phyloP scores from a whole-genome alignment of 1,139 yeast genomes.

The Kluyveromyces sp. region DNA sequence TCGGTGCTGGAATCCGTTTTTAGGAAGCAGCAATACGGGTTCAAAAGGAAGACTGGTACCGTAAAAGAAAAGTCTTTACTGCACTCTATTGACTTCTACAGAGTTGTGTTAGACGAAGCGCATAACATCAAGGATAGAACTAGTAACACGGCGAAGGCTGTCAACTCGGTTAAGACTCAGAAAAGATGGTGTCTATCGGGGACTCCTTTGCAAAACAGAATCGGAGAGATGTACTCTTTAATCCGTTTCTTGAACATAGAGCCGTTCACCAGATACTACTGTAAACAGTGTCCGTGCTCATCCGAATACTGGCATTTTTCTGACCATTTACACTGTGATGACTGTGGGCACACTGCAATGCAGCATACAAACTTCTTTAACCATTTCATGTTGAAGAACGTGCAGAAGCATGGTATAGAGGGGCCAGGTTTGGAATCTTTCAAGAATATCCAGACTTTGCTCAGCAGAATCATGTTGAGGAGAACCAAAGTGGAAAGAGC shows the following conservation, averaged over 20 bases:
- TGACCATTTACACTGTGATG: conserved; percentile 75
- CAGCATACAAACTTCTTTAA: conserved; percentile 91
- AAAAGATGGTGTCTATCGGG: conserved; percentile 91
- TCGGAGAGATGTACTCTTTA: conserved; percentile 91
- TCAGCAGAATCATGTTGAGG: conserved; percentile 79
- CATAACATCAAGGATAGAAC: conserved; percentile 94
- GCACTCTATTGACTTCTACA: conserved; percentile 68
- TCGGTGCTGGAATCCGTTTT: conserved; percentile 84
- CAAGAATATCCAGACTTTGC: conserved; percentile 60
- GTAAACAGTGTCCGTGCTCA: conserved; percentile 83
- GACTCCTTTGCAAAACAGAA: conserved; percentile 91
- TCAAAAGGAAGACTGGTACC: conserved; percentile 59
- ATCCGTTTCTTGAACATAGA: conserved; percentile 73
- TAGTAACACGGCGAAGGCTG: conserved; percentile 89
- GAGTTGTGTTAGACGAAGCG: conserved; percentile 94
- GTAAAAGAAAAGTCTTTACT: conserved; percentile 71
- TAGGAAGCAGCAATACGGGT: conserved; percentile 78
- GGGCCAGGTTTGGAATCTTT: conserved; percentile 79
- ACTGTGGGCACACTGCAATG: conserved; percentile 90
- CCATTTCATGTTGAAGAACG: conserved; percentile 88
- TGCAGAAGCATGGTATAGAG: conserved; percentile 73
- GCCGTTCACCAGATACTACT: conserved; percentile 85
- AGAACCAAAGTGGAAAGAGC: conserved; percentile 94
- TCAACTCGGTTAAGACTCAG: conserved; percentile 59
- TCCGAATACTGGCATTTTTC: conserved; percentile 78